Evolutionary conservation across 768 basidiomycete genomes (phyloP), one percentile per base, ranked within the genome.

Genomic region (Pilatotrama ljubarskyi): DNA sequence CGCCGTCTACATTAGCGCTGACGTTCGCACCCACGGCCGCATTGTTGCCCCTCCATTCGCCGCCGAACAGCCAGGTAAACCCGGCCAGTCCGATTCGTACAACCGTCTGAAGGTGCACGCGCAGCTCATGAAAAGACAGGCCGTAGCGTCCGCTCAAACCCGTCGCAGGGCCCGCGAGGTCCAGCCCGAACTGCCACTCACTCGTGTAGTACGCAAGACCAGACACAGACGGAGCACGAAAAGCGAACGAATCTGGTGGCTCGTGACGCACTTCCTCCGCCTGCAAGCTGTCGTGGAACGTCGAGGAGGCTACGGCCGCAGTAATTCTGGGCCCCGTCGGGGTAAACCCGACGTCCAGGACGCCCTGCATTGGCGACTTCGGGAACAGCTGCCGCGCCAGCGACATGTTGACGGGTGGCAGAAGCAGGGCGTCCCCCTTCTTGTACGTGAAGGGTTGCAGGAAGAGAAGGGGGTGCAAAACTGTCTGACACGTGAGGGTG

Each of bases 81-180:
- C 85, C 84, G 15, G 66, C 58, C 22, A 85, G 63, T 14, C 84
- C 80, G 18, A 75, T 72, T 66, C 86, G 81, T 37, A 86, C 48
- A 8, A 75, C 77, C 18, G 80, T 69, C 58, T 81, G 84, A 49
- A 85, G 63, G 51, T 81, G 77, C 44, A 83, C 68, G 4, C 84
- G 80, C 25, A 89, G 77, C 66, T 88, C 84, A 10, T 78, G 66
- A 35, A 89, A 75, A 13, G 75, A 75, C 22, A 88, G 54, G 8
- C 79, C 80, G 66, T 80, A 77, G 64, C 86, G 82, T 18, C 76
- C 81, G 20, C 78, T 73, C 40, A 88, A 61, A 60, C 76, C 77
- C 0, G 86, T 82, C 38, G 80, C 60, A 29, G 78, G 64, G 11
- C 77, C 78, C 22, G 77, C 75, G 49, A 90, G 78, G 17, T 72